Conservation (phyloP, 495 filamentous ascomycete genomes). For the Talaromyces thailandensis region DNA sequence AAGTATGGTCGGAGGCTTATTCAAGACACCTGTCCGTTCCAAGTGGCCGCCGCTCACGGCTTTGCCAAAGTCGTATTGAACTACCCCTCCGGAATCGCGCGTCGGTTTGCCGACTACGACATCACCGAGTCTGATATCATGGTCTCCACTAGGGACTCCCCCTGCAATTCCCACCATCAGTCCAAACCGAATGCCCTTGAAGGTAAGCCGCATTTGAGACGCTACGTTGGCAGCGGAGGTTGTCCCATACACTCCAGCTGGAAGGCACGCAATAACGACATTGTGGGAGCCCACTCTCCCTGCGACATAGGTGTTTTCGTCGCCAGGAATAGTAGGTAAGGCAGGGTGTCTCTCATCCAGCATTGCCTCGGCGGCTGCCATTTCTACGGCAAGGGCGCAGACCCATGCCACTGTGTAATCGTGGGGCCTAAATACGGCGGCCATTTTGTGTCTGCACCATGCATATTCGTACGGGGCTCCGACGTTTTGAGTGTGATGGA, state of each 20-base stretch:
- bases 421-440: background rate
- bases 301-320: constrained; percentile 24
- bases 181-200: constrained; percentile 14
- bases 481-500: too few relatives aligned
- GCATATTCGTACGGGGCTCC: background rate
- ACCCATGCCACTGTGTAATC: constrained; percentile 29
- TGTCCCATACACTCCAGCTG: constrained; percentile 17
- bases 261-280: constrained; percentile 25
- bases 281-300: constrained; percentile 21
- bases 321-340: constrained; percentile 7
- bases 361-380: constrained; percentile 19
- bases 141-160: constrained; percentile 15
- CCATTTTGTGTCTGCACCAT: background rate
- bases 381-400: constrained; percentile 23
- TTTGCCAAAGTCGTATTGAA: constrained; percentile 35
- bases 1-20: constrained; percentile 21
- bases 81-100: constrained; percentile 14
- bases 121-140: constrained; percentile 27
- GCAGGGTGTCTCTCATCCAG: constrained; percentile 20
- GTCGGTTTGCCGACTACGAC: constrained; percentile 25
- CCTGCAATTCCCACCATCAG: constrained; percentile 31
- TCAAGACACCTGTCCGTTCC: constrained; percentile 21
- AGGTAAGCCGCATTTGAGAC: constrained; percentile 17
- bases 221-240: constrained; percentile 17
- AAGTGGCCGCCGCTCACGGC: constrained; percentile 15